A percentile compares a stretch with the other conserved stretches of the same genome.
These are phyloP conservation scores for Cryptosporidium ryanae DNA, from an alignment of 169 alveolate species.

Conservation along the genomic window DNA sequence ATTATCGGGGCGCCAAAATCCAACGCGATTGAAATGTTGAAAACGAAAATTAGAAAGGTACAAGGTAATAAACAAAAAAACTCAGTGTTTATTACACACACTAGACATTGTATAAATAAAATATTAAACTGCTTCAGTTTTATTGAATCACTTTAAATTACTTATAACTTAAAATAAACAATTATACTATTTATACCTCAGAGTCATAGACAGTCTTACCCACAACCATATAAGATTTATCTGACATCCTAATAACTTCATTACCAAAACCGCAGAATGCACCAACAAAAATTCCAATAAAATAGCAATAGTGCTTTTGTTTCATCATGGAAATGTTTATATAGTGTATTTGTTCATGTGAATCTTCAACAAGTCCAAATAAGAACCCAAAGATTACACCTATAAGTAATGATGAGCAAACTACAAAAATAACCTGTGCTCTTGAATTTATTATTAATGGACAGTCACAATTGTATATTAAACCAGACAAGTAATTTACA, in stretches of 20 bases:
- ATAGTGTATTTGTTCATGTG: slow-evolving; percentile 90
- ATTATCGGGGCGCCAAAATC: neutral
- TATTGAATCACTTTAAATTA: neutral
- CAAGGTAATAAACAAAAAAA: neutral
- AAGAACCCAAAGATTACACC: slow-evolving; percentile 94
- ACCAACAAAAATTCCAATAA: slow-evolving; percentile 93
- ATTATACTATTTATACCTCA: slow-evolving; percentile 14
- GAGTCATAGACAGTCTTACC: slow-evolving; percentile 71
- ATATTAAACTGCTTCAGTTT: neutral
- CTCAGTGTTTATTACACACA: neutral
- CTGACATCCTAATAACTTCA: slow-evolving; percentile 68
- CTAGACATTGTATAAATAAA: neutral
- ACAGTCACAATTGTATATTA: slow-evolving; percentile 85
- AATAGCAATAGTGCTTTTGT: slow-evolving; percentile 92
- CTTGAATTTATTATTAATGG: slow-evolving; percentile 90
- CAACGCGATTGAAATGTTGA: neutral
- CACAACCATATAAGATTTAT: slow-evolving; percentile 62
- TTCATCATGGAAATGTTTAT: slow-evolving; percentile 90
- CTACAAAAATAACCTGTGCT: slow-evolving; percentile 88
- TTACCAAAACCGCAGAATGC: slow-evolving; percentile 81
- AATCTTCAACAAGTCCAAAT: slow-evolving; percentile 94
- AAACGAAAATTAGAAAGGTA: neutral
- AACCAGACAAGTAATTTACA: slow-evolving; percentile 88
- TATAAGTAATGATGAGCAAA: slow-evolving; percentile 89
- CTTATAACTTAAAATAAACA: neutral